Evolutionary conservation across 2,329 filamentous ascomycete species (phyloP), one percentile per base, ranked within the genome.

Genomic region (Penicillium sp.): DNA sequence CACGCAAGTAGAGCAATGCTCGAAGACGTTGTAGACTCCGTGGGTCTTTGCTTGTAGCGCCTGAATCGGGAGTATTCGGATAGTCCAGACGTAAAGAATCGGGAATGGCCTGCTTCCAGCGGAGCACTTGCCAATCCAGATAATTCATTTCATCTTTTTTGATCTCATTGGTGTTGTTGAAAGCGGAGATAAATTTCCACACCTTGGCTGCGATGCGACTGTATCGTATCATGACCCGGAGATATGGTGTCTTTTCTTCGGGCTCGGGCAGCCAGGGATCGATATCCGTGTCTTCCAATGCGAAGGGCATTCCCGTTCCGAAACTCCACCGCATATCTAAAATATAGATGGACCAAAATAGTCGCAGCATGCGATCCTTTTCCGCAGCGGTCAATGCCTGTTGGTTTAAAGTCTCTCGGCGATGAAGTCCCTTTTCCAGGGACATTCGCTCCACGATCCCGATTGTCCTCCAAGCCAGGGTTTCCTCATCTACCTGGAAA

Each of bases 251-350:
- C 26, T 65, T 60, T 25, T 68, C 61, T 50, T 65, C 86, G 4
- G 88, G 88, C 54, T 84, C 80, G 2, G 85, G 86, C 11, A 95
- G 67, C 39, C 76, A 75, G 1, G 82, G 78, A 51, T 94, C 88
- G 41, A 95, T 85, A 55, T 93, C 87, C 3, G 81, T 76, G 54
- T 95, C 87, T 48, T 89, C 82, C 12, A 93, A 68, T 1, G 84
- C 80, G 62, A 86, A 94, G 0, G 87, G 87, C 67, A 94, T 77
- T 0, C 88, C 88, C 0, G 85, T 89, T 12, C 82, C 85, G 54
- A 95, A 90, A 41, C 84, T 86, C 85, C 86, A 95, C 32, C 87
- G 75, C 35, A 86, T 75, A 59, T 95, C 88, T n/a, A 94, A 71
- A 1, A 89, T 79, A 54, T 90, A 94, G 12, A 88, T 80, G 1